These are phyloP conservation scores for Boletus patriciae DNA, from an alignment of 768 basidiomycete genomes.

Conservation along the genomic window DNA sequence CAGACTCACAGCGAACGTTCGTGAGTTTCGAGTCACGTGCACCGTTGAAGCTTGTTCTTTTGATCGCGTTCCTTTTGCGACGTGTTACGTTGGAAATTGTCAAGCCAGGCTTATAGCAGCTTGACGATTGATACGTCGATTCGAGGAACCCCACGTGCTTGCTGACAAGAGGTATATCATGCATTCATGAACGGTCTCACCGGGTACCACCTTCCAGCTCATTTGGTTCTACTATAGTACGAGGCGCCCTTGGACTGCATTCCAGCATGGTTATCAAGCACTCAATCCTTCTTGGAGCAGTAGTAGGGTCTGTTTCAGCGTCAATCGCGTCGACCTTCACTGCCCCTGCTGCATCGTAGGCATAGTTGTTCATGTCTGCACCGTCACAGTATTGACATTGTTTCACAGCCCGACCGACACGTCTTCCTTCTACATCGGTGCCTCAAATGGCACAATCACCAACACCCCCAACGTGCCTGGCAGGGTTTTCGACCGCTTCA, in stretches of 20 bases:
- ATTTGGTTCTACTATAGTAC: neutral
- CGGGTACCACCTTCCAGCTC: no score
- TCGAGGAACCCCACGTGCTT: conserved; percentile 10
- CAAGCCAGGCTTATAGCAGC: neutral
- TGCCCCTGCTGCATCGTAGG: conserved; percentile 31
- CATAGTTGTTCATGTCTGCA: neutral
- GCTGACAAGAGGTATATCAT: conserved; percentile 10
- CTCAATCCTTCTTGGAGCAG: conserved; percentile 15
- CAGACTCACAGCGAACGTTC: no score
- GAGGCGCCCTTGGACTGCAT: neutral
- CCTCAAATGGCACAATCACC: conserved; percentile 43
- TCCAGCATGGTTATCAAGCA: conserved; percentile 17
- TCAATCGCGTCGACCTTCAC: conserved; percentile 28
- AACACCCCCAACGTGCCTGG: conserved; percentile 41
- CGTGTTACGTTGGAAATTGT: neutral
- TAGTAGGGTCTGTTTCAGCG: conserved; percentile 22
- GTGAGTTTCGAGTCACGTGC: neutral
- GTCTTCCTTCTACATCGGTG: conserved; percentile 43
- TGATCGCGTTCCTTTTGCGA: no score
- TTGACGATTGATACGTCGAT: neutral
- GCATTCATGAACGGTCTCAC: neutral
- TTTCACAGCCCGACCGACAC: conserved; percentile 26
- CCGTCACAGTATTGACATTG: neutral
- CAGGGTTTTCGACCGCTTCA: conserved; percentile 47
- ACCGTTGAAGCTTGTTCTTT: no score